phyloP scores from a whole-genome alignment of 1,139 yeast species.

The Candida freyschussii region DNA sequence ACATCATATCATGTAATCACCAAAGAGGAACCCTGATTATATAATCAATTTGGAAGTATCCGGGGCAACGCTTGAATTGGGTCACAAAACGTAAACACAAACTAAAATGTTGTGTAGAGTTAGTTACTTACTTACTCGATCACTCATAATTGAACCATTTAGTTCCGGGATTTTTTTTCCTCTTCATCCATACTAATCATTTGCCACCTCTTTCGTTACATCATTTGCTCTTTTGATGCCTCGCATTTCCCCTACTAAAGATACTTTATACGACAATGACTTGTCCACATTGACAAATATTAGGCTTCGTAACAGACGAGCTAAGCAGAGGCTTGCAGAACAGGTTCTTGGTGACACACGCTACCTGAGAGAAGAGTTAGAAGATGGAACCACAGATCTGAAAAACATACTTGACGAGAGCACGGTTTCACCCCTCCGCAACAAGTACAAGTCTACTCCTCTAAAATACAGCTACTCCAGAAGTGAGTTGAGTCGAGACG shows the following conservation, averaged over 20 bases:
- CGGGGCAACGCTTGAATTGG: background rate
- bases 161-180: too few species aligned
- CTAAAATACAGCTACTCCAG: constrained; percentile 6
- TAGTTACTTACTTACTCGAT: background rate
- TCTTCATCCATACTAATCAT: too few species aligned
- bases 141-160: too few species aligned
- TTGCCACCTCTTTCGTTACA: too few species aligned
- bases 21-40: background rate
- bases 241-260: background rate
- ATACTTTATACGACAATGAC: constrained; percentile 12
- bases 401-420: constrained; percentile 7
- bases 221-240: too few species aligned
- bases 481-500: background rate
- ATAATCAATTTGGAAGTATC: background rate
- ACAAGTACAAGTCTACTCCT: constrained; percentile 12
- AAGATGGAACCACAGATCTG: constrained; percentile 3
- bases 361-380: constrained; percentile 2
- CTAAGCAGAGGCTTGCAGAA: constrained; percentile 14
- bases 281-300: constrained; percentile 20
- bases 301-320: constrained; percentile 15
- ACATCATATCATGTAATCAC: background rate
- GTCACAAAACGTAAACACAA: background rate
- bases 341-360: constrained; percentile 4
- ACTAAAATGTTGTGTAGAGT: background rate
- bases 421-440: constrained; percentile 14